These are phyloP conservation scores for Trichoderma breve DNA, from an alignment of 2,329 filamentous ascomycete genomes.

Conservation along the genomic window DNA sequence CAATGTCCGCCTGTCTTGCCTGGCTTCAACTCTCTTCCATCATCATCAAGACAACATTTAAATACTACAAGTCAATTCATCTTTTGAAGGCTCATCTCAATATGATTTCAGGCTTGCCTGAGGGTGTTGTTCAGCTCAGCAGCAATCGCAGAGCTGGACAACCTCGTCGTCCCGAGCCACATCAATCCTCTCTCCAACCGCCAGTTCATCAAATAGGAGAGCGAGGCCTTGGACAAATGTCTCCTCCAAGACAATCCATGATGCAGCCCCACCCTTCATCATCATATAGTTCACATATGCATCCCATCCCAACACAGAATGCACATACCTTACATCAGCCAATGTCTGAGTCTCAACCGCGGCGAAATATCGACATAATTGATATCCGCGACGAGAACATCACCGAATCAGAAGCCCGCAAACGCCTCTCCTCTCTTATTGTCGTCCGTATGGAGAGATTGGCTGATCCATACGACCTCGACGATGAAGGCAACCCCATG, in stretches of 20 bases:
- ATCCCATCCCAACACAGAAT: not conserved
- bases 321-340: not conserved
- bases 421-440: conserved; percentile 40
- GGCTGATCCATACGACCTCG: conserved; percentile 32
- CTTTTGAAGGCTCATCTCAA: not conserved
- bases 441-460: conserved; percentile 45
- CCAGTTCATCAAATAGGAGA: not conserved
- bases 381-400: conserved; percentile 40
- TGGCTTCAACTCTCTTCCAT: not conserved
- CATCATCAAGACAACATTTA: not conserved
- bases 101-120: not conserved
- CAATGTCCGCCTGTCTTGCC: not conserved
- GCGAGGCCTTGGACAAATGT: not conserved
- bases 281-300: not conserved
- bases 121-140: not conserved
- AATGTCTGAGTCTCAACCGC: not conserved
- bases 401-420: conserved; percentile 40
- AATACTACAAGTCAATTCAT: not conserved
- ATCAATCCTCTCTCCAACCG: not conserved
- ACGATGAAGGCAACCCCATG: conserved; percentile 36
- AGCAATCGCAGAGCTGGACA: not conserved
- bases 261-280: not conserved
- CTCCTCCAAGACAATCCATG: not conserved
- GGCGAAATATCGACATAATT: conserved; percentile 25
- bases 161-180: not conserved